Base-by-base conservation (phyloP, 2,329 filamentous ascomycete genomes). In the Nigrospora sphaerica region DNA sequence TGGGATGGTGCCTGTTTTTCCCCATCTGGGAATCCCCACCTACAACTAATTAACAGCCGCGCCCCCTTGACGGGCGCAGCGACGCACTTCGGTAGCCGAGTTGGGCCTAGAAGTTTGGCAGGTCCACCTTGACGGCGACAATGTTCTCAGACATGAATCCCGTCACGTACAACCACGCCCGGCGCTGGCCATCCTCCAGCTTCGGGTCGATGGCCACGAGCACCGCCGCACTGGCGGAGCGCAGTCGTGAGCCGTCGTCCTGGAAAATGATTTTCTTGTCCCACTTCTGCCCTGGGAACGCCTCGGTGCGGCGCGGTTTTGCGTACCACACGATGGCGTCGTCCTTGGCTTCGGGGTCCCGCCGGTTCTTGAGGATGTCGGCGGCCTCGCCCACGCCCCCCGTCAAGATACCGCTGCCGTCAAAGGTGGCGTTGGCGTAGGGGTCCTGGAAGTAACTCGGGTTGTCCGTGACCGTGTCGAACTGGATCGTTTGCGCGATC, bases 81-180 rank as follows among this genome's bases (percentile, higher is more conserved):
- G 19, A 7, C 7, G 7, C 19, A 23, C 19, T n/a, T n/a, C n/a
- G n/a, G n/a, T n/a, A n/a, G n/a, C n/a, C n/a, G n/a, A n/a, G n/a
- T n/a, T n/a, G n/a, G n/a, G 23, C 23, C 23, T 28, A 28, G 23
- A 28, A 23, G 2, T 34, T 43, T 19, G 35, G 42, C 11, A 49
- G 12, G 16, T 49, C 48, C 5, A 47, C 34, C 18, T 49, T 49
- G 37, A 49, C 40, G n/a, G 48, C 48, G 42, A 47, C 37, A 32
- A 46, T 40, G 11, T 43, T 37, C 16, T 37, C 37, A 5, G 49
- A 38, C 14, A 75, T 49, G 46, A 80, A 78, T 0, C 80, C 79
- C 0, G 78, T 78, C 2, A 75, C 71, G 57, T 78, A 82, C 14
- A 83, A 56, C 76, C 77, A 80, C 0, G 71, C 80, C 49, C 70